These are phyloP conservation scores for Backusella macrospora DNA, from an alignment of 192 early-diverging fungal species.

Conservation along the genomic window DNA sequence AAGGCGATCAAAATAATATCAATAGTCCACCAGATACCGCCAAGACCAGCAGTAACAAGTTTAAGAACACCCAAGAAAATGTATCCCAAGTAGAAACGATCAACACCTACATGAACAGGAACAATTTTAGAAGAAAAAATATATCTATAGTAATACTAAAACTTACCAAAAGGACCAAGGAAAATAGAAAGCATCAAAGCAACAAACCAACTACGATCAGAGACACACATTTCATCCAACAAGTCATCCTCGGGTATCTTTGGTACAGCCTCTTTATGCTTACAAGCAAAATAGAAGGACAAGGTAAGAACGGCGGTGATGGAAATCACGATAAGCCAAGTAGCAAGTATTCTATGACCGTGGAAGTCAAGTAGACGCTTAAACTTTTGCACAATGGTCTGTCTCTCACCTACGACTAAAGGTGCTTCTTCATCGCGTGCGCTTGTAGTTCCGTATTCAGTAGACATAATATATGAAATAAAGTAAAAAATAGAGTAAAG, in stretches of 20 bases:
- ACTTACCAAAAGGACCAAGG: slow-evolving; percentile 53
- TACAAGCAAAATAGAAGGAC: slow-evolving; percentile 27
- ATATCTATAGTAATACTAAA: background rate
- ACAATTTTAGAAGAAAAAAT: background rate
- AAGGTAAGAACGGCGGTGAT: slow-evolving; percentile 33
- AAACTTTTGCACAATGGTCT: slow-evolving; percentile 22
- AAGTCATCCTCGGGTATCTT: slow-evolving; percentile 18
- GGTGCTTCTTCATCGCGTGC: slow-evolving; percentile 37
- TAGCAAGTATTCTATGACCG: slow-evolving; percentile 33
- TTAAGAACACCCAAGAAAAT: slow-evolving; percentile 50
- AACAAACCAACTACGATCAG: slow-evolving; percentile 52
- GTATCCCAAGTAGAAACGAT: slow-evolving; percentile 60
- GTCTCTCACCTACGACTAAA: slow-evolving; percentile 15
- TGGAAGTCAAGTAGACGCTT: slow-evolving; percentile 32
- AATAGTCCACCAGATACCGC: slow-evolving; percentile 53
- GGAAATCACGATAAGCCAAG: slow-evolving; percentile 35
- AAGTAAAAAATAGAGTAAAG: background rate
- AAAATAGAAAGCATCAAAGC: slow-evolving; percentile 54
- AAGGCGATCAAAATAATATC: slow-evolving; percentile 36
- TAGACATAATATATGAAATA: slow-evolving; percentile 15
- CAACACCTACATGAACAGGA: slow-evolving; percentile 34
- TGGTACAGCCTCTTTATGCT: background rate
- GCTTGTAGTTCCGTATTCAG: slow-evolving; percentile 39
- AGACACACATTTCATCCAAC: slow-evolving; percentile 36
- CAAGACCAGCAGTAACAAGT: slow-evolving; percentile 47